Evolutionary conservation across 148 eudicot genomes (phyloP), one percentile per base, ranked within the genome.

Genomic region (Rheum nobile): DNA sequence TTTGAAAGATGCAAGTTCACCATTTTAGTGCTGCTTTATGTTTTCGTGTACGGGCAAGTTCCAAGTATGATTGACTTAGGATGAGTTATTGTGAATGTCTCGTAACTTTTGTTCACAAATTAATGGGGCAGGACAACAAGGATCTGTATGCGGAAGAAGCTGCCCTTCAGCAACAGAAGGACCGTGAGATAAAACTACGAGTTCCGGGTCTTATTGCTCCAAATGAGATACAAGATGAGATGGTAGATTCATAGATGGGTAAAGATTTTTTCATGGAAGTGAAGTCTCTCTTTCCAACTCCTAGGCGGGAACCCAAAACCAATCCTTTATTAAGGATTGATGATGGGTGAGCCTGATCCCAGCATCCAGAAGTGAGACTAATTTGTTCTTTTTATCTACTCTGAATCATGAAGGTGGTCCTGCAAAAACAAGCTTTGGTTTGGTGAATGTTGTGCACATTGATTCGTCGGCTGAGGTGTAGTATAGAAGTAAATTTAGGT

Each of bases 61-160:
- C 10, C 59, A 8, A 6, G 59, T 52, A 52, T 52, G 31, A 57
- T 26, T 26, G 16, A 22, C 65, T 4, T 24, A n/a, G n/a, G n/a
- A 42, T 19, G 55, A 14, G 9, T 2, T 63, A 63, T 65, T 31
- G 21, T 6, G 31, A 41, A 65, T 32, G 21, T 32, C 21, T 65
- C 14, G 32, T 21, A 19, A 32, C 5, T 65, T 16, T 7, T 65
- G 21, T 65, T 57, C 17, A 34, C 3, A n/a, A 63, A 2, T 0
- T 39, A 22, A 4, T 81, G n/a, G n/a, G n/a, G 86, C 86, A 96
- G 97, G 99, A 96, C 75, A 96, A 96, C 88, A 96, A 92, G 84
- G 99, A 96, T 84, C 88, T 96, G 0, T 96, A 92, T 77, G 99
- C 99, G 1, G 99, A 96, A 74, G 99, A 96, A 81, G 91, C 97